Evolutionary conservation across 352 stramenopile species (phyloP), one percentile per base, ranked within the genome.

Genomic region (Blastocystis hominis): DNA sequence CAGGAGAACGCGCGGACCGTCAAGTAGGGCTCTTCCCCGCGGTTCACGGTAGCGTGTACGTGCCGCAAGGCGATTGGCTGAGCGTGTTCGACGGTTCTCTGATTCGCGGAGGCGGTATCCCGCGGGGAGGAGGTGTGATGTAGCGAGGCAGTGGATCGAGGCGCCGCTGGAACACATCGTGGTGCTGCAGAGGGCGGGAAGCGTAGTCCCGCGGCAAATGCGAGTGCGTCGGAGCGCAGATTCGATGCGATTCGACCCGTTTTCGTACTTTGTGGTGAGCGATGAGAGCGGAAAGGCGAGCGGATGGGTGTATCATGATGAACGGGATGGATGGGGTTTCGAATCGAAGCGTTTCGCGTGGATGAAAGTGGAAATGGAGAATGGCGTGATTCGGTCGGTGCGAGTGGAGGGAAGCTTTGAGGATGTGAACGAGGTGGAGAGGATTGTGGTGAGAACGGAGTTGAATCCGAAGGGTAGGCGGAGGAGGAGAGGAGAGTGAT

Each of bases 241-340:
- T 30, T 91, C 97, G 46, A 99, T 99, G 96, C 91, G 89, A n/a
- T 91, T 93, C 46, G 97, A 99, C 89, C 97, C 97, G 46, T 97
- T 98, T 87, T 98, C 96, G 59, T 92, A 99, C 9, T 93, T 97
- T 47, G 91, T 98, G 86, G 93, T 96, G 34, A 90, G 98, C 50
- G 93, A 98, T 88, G 89, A 90, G 9, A 88, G 90, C 30, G 91
- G 92, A n/a, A 89, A 92, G 47, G 96, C 96, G 6, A 79, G 81
- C 1, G 96, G 97, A 15, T 76, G 90, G 38, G 91, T 99, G 0
- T 98, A 98, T 90, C 92, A 98, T 69, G 97, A 99, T 89, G 96
- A 99, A 88, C 94, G 97, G 91, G 90, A 92, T 62, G 97, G 92
- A 40, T 80, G 50, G 72, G 78, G 55, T 15, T 90, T 88, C 53